Percentiles rank a stretch among this genome's conserved stretches.
phyloP scores from a whole-genome alignment of 768 basidiomycete species.

The Dentipellis fragilis region DNA sequence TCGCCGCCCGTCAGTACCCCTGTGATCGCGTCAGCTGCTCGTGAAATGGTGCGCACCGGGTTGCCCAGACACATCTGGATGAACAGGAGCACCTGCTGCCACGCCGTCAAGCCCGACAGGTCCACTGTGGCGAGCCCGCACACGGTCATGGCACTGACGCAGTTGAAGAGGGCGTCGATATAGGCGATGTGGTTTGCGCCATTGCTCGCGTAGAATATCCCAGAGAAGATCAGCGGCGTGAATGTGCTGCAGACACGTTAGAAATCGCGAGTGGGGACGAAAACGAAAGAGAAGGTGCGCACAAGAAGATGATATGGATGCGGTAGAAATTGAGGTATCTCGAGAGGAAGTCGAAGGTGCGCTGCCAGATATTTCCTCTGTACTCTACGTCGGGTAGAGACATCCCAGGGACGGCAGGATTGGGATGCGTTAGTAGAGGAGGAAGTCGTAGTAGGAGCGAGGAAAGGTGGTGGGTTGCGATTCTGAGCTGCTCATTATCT shows the following conservation, averaged over 20 bases:
- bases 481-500: background rate
- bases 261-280: background rate
- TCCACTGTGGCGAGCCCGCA: constrained; percentile 69
- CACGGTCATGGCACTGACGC: constrained; percentile 68
- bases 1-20: background rate
- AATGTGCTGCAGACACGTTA: constrained; percentile 40
- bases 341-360: background rate
- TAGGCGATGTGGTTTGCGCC: constrained; percentile 61
- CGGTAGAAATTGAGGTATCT: constrained; percentile 39
- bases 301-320: constrained; percentile 35
- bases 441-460: background rate
- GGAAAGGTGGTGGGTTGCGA: background rate
- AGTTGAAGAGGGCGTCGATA: constrained; percentile 71
- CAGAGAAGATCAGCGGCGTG: constrained; percentile 70
- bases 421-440: background rate
- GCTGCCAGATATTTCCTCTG: background rate
- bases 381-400: background rate
- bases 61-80: constrained; percentile 71
- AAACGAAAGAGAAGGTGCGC: constrained; percentile 6
- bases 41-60: constrained; percentile 38
- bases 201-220: constrained; percentile 77
- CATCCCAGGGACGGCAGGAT: background rate
- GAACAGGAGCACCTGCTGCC: constrained; percentile 65
- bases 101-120: constrained; percentile 54
- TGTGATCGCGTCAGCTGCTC: too few species aligned